phyloP scores from a whole-genome alignment of 2,329 filamentous ascomycete species.

The Dactylellina drechsleri region DNA sequence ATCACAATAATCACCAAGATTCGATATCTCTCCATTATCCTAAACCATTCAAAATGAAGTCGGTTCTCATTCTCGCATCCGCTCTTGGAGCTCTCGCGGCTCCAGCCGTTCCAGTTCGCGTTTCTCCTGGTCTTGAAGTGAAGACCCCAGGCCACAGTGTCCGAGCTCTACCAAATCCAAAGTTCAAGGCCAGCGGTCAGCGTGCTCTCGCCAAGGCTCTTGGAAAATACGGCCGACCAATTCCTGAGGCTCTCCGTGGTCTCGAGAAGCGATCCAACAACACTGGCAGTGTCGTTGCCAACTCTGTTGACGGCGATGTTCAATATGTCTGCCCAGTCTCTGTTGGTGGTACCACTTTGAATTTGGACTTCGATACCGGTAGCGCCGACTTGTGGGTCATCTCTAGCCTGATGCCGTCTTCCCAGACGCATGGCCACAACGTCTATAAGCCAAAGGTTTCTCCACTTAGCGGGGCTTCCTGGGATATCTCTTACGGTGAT shows the following conservation, averaged over 20 bases:
- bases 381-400: constrained; percentile 78
- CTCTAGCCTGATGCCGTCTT: constrained; percentile 68
- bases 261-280: constrained; percentile 21
- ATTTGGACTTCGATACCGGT: constrained; percentile 77
- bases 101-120: constrained; percentile 38
- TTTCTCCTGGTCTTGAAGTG: constrained; percentile 49
- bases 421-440: constrained; percentile 67
- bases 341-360: constrained; percentile 71
- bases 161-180: constrained; percentile 62
- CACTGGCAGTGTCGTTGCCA: constrained; percentile 62
- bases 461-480: constrained; percentile 63
- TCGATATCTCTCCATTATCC: not conserved
- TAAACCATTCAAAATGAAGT: constrained; percentile 30
- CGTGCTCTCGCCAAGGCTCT: constrained; percentile 39
- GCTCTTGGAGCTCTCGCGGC: constrained; percentile 40
- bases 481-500: constrained; percentile 62
- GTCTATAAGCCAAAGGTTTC: constrained; percentile 68
- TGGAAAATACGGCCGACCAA: constrained; percentile 34
- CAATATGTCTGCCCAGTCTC: constrained; percentile 72
- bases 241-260: constrained; percentile 24
- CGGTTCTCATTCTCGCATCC: constrained; percentile 30
- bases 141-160: constrained; percentile 60
- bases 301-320: constrained; percentile 66
- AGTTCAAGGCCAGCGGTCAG: constrained; percentile 57
- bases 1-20: not conserved